Base-by-base conservation (phyloP, 805 yeast species). In the Lachancea mirantina region DNA sequence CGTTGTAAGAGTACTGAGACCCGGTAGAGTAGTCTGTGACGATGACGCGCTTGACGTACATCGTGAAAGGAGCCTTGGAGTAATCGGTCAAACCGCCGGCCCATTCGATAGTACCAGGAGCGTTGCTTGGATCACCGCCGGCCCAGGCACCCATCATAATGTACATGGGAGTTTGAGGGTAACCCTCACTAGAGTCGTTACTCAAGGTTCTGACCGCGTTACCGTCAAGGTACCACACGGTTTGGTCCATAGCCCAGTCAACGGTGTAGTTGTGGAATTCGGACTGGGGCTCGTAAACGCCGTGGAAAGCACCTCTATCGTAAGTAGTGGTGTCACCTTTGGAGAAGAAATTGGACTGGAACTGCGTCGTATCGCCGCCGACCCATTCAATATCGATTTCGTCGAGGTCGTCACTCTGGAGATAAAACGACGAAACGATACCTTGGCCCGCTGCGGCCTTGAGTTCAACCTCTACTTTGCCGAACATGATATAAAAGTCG, bases 101-200 rank as follows among this genome's bases (percentile, higher is more conserved):
- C 92, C 92, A 81, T 48, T 74, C 74, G 36, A 81, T 78, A 2
- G 88, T 79, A 30, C 89, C 89, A 23, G 63, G 62, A 5, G 67
- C 62, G 47, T 79, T 79, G 16, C 62, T 45, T 18, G 81, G 62
- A 55, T 80, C 87, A 53, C 92, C 92, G 47, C 88, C 89, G 4
- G 87, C 87, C 89, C 92, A 81, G 19, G 76, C 60, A 43, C 92
- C 89, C 40, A 74, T 63, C 51, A 63, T 68, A 8, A 81, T 53
- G 43, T 63, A 68, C 88, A 87, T 84, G 30, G 96, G 96, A n/a
- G 85, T 64, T 61, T 87, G 95, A 26, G 96, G 96, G 57, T 72
- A 88, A 4, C 94, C 94, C 50, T 74, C 68, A 11, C 72, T 52
- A 14, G 77, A 63, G 35, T 63, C 59, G 36, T 73, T 66, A 8